Base-by-base conservation (phyloP, 257 asterid species). In the Parsonsia alboflavescens region DNA sequence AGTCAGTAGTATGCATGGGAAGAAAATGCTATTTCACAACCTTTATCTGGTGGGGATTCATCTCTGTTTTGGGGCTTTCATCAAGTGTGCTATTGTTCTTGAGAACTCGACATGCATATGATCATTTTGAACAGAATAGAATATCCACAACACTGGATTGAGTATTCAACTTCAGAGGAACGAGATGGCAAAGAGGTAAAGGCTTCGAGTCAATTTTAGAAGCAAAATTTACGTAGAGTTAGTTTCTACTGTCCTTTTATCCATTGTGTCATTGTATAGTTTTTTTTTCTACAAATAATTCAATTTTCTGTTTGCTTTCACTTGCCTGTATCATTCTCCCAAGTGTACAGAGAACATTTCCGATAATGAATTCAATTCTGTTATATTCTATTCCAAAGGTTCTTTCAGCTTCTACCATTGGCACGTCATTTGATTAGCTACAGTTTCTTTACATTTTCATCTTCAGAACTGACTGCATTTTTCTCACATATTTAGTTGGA, bases 1-100 rank as follows among this genome's bases (percentile, higher is more conserved):
- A 85, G 58, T 26, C 85, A 6, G 42, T 82, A 57, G 93, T 91
- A 69, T 93, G 98, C 84, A 90, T 91, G 93, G 98, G 98, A 62
- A 87, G 78, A 67, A 69, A 84, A 26, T 93, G 98, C 82, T 93
- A 91, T 70, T 86, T 78, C 75, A 73, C 67, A 54, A 91, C 97
- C 10, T 93, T 93, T 79, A 77, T 91, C 66, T 85, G 86, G 87
- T 93, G 97, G 97, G 97, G 96, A n/a, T 84, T 90, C 75, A 82
- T 93, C 41, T 88, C 98, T n/a, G 53, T 91, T 57, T 17, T 93
- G 74, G 97, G 98, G 39, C 24, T 93, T 1, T 83, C 77, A 0
- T 87, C 90, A 13, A 85, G 97, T 83, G 36, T 89, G 58, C 56
- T 88, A 73, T 73, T 93, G 84, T 91, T 85, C 80, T 76, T 91